phyloP scores from a whole-genome alignment of 345 rosid genomes.

The Theobroma cacao region DNA sequence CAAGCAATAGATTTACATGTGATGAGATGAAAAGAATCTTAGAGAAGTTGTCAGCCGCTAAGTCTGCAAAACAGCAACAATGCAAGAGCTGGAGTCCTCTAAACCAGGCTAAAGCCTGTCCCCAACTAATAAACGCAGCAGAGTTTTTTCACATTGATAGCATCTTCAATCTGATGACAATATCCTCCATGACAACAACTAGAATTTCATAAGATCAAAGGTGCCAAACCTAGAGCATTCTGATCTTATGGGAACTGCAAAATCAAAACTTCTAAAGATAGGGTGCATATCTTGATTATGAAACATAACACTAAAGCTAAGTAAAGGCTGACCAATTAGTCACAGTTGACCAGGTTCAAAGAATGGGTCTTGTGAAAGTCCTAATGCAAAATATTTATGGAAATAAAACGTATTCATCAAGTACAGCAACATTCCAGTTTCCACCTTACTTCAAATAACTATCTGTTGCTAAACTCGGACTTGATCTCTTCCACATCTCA shows the following conservation, averaged over 20 bases:
- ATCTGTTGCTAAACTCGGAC: neutral
- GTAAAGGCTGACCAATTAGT: neutral
- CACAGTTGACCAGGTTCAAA: neutral
- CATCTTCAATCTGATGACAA: neutral
- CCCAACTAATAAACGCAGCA: neutral
- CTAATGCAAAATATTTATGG: neutral
- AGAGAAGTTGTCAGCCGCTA: neutral
- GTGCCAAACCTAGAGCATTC: no score
- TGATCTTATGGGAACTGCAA: no score
- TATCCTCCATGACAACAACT: neutral
- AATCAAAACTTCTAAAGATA: neutral
- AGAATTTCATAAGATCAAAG: neutral
- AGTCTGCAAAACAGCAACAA: neutral
- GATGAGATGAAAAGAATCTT: neutral
- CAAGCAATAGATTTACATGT: neutral
- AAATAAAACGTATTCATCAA: neutral
- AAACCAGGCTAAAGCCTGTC: neutral
- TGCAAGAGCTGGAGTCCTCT: neutral
- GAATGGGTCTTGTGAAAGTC: neutral
- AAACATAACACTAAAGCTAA: no score
- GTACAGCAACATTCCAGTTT: neutral
- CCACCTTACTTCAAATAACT: neutral
- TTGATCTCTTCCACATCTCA: neutral
- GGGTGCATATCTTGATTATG: no score
- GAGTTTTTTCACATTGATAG: neutral